Evolutionary conservation across 2,329 filamentous ascomycete genomes (phyloP).

Genomic region (Alternaria postmessia): DNA sequence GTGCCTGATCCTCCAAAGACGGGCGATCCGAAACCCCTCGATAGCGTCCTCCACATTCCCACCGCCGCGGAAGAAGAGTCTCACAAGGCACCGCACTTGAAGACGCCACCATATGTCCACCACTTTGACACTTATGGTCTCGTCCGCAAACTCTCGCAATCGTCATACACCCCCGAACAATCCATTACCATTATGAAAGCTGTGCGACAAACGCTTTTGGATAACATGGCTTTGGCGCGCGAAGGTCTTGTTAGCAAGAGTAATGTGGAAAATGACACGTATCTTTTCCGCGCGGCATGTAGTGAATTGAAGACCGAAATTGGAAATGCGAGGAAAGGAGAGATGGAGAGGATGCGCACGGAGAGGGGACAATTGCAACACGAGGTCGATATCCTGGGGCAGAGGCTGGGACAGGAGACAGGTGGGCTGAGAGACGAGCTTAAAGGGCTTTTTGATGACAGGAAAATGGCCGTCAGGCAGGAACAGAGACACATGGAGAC

Average conservation of each 20-base stretch:
- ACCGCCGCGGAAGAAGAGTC: constrained; percentile 49
- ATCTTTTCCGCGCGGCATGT: constrained; percentile 92
- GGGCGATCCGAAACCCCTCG: constrained; percentile 46
- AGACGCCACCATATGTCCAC: constrained; percentile 83
- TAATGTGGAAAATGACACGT: constrained; percentile 93
- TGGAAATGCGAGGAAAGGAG: constrained; percentile 75
- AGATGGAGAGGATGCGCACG: constrained; percentile 82
- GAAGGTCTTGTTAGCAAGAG: constrained; percentile 85
- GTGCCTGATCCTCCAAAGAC: constrained; percentile 34
- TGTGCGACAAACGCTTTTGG: constrained; percentile 76
- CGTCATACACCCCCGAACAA: constrained; percentile 77
- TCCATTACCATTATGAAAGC: constrained; percentile 92
- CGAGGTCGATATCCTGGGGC: constrained; percentile 90
- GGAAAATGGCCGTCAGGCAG: constrained; percentile 89
- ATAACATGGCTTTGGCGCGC: constrained; percentile 83
- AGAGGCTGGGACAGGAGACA: constrained; percentile 84
- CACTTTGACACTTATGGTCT: constrained; percentile 96
- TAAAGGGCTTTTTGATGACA: constrained; percentile 95
- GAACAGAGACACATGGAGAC: constrained; percentile 87
- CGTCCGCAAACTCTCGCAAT: constrained; percentile 77
- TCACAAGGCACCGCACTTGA: constrained; percentile 70
- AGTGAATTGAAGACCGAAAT: constrained; percentile 91
- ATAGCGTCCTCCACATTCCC: constrained; percentile 54
- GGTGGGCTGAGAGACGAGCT: constrained; percentile 84
- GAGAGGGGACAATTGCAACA: constrained; percentile 88